Base-by-base conservation (phyloP, 202 grass and related monocot species). In the Schoenoplectus tabernaemontani region DNA sequence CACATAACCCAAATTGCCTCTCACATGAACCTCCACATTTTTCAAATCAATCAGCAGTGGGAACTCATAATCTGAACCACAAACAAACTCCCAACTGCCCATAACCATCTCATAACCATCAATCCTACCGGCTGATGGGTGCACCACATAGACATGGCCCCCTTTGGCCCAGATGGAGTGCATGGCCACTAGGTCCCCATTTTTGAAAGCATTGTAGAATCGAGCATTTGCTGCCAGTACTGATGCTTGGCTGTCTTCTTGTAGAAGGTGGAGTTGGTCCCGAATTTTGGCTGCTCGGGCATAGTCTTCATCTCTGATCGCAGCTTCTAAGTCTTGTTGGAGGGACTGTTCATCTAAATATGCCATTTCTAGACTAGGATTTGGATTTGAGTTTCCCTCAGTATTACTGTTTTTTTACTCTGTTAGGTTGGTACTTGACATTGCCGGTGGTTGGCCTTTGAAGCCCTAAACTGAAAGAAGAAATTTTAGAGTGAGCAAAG, bases 1-100 rank as follows among this genome's bases (percentile, higher is more conserved):
- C 3, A 97, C 87, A 0, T 93, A 97, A 2, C 94, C 91, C 4
- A 92, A 26, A 71, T 84, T 81, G 8, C 94, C 94, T 12, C 77
- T 85, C 70, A 93, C 84, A 78, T 87, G 84, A 38, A 93, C 94
- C 86, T 88, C 94, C 4, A 97, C 80, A 65, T 92, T 86, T 82
- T 87, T 87, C 67, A 97, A 86, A 79, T 97, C 94, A 32, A 93
- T 84, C 56, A 83, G 89, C 11, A 97, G 82, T 7, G 94, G 94
- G 82, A 97, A 97, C 77, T 97, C 94, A 20, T 90, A 78, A 33
- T 83, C 94, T 1, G 89, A 82, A 20, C 81, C 84, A 4, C 85
- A 97, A 51, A 97, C 94, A 60, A 90, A 86, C 82, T 97, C 94
- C 94, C 94, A 93, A 79, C 94, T 93, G 84, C 72, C 87, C 89